phyloP scores from a whole-genome alignment of 768 basidiomycete genomes.

The Suillus subalutaceus region DNA sequence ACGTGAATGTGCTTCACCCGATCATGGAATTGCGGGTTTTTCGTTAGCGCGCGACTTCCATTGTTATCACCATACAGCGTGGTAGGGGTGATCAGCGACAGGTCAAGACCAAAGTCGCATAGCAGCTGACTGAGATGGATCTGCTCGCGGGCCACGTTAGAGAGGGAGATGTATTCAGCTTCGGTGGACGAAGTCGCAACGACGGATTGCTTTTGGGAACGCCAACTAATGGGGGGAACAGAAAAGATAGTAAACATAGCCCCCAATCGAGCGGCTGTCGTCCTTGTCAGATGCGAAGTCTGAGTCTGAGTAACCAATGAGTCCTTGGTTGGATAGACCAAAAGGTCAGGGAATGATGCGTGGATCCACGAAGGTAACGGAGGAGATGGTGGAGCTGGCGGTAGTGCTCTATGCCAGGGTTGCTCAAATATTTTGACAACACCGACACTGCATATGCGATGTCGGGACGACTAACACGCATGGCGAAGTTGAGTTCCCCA shows the following conservation, averaged over 20 bases:
- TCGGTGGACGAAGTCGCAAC: too few species aligned
- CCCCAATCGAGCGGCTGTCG: constrained; percentile 20
- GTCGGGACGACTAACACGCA: constrained; percentile 32
- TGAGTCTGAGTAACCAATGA: constrained; percentile 18
- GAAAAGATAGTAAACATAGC: constrained; percentile 30
- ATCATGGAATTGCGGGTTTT: too few species aligned
- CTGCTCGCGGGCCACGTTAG: too few species aligned
- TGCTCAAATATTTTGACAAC: constrained; percentile 23
- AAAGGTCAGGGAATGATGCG: background rate
- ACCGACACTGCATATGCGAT: background rate
- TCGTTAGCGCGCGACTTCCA: too few species aligned
- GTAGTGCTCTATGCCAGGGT: constrained; percentile 26
- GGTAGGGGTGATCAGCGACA: too few species aligned
- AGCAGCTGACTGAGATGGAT: too few species aligned
- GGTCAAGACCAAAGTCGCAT: too few species aligned
- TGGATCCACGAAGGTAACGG: constrained; percentile 17
- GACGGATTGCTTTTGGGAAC: too few species aligned
- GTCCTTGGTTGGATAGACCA: constrained; percentile 9
- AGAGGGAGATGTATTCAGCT: too few species aligned
- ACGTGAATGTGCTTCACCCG: too few species aligned
- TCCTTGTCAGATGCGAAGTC: constrained; percentile 17
- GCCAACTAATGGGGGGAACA: constrained; percentile 26
- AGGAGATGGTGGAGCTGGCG: constrained; percentile 19
- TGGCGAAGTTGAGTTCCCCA: constrained; percentile 32
- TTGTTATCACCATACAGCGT: too few species aligned